phyloP scores from a whole-genome alignment of 176 grass and related monocot species.

The Avena insularis region DNA sequence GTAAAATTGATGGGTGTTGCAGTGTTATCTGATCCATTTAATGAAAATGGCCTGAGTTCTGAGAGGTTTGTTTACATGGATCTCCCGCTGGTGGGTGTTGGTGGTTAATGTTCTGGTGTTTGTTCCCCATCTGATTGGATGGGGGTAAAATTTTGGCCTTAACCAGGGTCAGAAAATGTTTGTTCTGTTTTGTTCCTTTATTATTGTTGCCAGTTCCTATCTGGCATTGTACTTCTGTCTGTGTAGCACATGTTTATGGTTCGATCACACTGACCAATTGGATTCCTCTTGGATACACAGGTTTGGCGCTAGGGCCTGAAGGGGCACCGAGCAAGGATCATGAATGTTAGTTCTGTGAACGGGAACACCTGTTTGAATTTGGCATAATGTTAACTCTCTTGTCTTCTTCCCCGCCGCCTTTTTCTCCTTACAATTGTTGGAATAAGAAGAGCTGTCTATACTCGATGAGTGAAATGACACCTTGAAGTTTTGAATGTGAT shows the following conservation, averaged over 20 bases:
- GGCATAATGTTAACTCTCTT: constrained; percentile 44
- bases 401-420: not conserved
- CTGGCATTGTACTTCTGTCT: not conserved
- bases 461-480: constrained; percentile 35
- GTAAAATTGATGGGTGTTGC: not conserved
- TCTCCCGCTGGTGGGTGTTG: not conserved
- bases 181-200: not conserved
- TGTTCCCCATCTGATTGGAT: not conserved
- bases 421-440: constrained; percentile 34
- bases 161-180: not conserved
- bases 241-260: not conserved
- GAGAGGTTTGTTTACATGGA: constrained; percentile 15
- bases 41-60: constrained; percentile 20
- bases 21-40: not conserved
- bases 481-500: constrained; percentile 55
- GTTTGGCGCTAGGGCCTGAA: not conserved
- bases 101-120: constrained; percentile 16
- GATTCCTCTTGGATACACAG: constrained; percentile 6
- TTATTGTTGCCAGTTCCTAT: not conserved
- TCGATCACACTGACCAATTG: constrained; percentile 13
- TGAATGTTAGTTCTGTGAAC: constrained; percentile 50
- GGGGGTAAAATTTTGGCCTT: constrained; percentile 9
- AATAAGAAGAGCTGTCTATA: constrained; percentile 53
- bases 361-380: constrained; percentile 43
- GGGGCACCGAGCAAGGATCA: constrained; percentile 21